Evolutionary conservation across 768 basidiomycete species (phyloP).

Genomic region (Hypholoma fasciculare): DNA sequence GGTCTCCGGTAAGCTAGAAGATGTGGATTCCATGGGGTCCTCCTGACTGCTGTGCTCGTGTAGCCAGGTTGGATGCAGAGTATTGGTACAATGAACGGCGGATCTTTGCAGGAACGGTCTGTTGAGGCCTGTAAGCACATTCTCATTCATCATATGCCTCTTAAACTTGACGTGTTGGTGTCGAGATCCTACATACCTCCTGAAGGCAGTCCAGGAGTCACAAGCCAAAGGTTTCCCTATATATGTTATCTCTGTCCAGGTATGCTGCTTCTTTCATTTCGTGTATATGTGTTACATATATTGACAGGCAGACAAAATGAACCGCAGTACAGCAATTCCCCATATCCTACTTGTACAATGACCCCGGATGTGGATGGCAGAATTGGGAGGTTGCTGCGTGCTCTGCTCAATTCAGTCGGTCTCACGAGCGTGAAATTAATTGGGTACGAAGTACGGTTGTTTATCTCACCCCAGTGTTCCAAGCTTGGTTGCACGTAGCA

Average conservation of each 20-base stretch:
- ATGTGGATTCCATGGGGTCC: too few relatives aligned
- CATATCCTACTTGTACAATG: constrained; percentile 67
- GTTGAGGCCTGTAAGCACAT: constrained; percentile 45
- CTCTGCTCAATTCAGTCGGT: constrained; percentile 62
- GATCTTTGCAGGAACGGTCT: constrained; percentile 52
- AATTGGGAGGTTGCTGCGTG: constrained; percentile 55
- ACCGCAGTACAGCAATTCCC: constrained; percentile 57
- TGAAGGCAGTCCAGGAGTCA: constrained; percentile 74
- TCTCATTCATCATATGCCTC: background rate
- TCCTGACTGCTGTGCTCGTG: too few relatives aligned
- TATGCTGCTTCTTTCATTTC: background rate
- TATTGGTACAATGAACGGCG: constrained; percentile 66
- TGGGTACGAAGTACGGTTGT: constrained; percentile 38
- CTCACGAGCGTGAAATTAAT: constrained; percentile 60
- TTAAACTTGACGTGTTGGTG: background rate
- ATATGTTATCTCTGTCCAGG: constrained; percentile 65
- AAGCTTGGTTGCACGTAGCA: constrained; percentile 39
- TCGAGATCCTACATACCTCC: constrained; percentile 68
- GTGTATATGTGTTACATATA: background rate
- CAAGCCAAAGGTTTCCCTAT: constrained; percentile 55
- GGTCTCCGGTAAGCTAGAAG: constrained; percentile 63
- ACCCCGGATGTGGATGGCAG: constrained; percentile 55
- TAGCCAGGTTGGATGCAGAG: constrained; percentile 84
- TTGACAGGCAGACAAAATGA: constrained; percentile 35
- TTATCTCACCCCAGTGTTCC: background rate